Conservation (phyloP, 768 basidiomycete species). For the Auriscalpium vulgare region DNA sequence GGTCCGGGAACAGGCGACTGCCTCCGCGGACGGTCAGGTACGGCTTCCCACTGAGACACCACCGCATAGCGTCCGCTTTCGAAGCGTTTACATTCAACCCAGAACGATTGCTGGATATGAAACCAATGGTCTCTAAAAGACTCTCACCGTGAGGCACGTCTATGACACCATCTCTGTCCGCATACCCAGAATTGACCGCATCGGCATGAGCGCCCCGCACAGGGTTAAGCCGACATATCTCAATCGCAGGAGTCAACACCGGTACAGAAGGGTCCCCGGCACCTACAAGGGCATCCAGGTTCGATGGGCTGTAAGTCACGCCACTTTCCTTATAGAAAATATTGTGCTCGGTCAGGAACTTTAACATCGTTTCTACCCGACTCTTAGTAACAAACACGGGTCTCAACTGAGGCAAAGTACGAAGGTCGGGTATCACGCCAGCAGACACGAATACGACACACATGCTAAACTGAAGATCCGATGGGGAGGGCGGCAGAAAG, state of each 20-base stretch:
- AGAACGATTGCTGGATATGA: neutral
- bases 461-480: neutral
- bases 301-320: neutral
- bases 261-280: neutral
- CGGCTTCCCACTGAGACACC: neutral
- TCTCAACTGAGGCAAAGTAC: neutral
- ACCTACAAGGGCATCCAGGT: neutral
- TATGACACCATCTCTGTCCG: neutral
- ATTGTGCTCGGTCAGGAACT: neutral
- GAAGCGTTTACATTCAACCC: neutral
- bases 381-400: neutral
- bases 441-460: neutral
- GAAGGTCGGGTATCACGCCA: too few species aligned
- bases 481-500: neutral
- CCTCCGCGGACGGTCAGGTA: neutral
- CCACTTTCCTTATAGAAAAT: neutral
- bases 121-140: neutral
- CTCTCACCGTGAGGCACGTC: neutral
- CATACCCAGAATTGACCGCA: neutral
- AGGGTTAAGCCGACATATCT: neutral
- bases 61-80: neutral
- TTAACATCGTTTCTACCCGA: neutral
- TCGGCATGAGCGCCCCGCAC: neutral
- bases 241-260: neutral
- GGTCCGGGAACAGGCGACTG: neutral